These are phyloP conservation scores for Fusarium pseudocircinatum DNA, from an alignment of 2,329 filamentous ascomycete species.

Conservation along the genomic window DNA sequence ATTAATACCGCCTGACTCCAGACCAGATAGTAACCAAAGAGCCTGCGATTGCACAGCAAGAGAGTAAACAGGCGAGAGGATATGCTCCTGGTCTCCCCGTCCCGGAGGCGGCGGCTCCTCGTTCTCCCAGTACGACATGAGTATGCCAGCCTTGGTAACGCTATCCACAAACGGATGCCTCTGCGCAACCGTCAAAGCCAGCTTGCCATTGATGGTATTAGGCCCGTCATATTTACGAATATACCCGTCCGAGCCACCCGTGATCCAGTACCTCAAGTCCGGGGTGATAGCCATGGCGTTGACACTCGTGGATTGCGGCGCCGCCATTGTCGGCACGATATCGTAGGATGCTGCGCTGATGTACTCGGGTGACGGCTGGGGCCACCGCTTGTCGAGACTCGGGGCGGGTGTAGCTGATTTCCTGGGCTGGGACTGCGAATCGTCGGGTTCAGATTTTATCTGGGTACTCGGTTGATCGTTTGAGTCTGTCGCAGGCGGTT, in stretches of 20 bases:
- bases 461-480: constrained; percentile 52
- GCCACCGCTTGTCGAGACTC: constrained; percentile 53
- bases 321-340: constrained; percentile 96
- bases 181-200: constrained; percentile 93
- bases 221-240: constrained; percentile 97
- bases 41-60: constrained; percentile 90
- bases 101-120: constrained; percentile 72
- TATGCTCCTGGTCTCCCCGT: constrained; percentile 64
- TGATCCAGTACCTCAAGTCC: constrained; percentile 95
- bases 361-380: constrained; percentile 78
- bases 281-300: constrained; percentile 92
- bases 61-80: constrained; percentile 92
- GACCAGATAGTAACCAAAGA: constrained; percentile 88
- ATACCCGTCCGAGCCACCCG: constrained; percentile 92
- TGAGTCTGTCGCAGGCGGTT: constrained; percentile 38
- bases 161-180: constrained; percentile 97
- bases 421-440: constrained; percentile 29
- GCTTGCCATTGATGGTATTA: constrained; percentile 93
- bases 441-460: constrained; percentile 42
- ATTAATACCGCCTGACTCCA: constrained; percentile 93
- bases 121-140: constrained; percentile 99
- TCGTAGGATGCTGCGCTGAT: constrained; percentile 86
- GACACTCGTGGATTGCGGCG: constrained; percentile 93
- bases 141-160: constrained; percentile 91
- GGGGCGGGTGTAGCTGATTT: constrained; percentile 46